Evolutionary conservation across 2,329 filamentous ascomycete species (phyloP).

Genomic region (Lithohypha guttulata): DNA sequence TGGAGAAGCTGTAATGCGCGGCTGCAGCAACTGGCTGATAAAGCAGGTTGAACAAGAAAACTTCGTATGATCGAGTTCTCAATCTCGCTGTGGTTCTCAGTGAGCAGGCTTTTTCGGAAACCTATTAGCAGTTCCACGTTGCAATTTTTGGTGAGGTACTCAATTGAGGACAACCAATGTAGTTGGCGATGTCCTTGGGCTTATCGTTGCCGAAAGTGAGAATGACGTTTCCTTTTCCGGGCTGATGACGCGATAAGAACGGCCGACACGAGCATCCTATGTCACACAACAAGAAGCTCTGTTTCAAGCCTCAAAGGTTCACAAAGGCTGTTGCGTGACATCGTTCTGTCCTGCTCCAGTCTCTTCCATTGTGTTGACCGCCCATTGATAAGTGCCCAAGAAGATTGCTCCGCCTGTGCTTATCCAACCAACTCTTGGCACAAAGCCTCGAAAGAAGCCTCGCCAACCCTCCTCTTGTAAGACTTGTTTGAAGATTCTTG

Average conservation of each 20-base stretch:
- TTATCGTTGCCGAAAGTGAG: too few relatives aligned
- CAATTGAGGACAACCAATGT: too few relatives aligned
- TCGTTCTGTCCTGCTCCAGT: background rate
- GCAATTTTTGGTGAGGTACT: too few relatives aligned
- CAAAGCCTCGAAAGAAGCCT: slow-evolving; percentile 44
- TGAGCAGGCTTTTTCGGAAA: too few relatives aligned
- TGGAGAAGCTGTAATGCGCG: too few relatives aligned
- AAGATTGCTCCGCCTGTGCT: slow-evolving; percentile 90
- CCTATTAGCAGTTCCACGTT: too few relatives aligned
- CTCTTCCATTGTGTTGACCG: slow-evolving; percentile 58
- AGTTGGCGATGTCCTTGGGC: background rate
- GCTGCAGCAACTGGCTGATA: too few relatives aligned
- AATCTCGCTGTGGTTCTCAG: too few relatives aligned
- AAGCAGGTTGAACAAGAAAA: too few relatives aligned
- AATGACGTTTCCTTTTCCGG: too few relatives aligned
- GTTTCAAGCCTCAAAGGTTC: too few relatives aligned
- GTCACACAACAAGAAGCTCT: background rate
- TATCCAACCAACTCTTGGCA: slow-evolving; percentile 86
- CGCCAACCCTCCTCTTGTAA: slow-evolving; percentile 38
- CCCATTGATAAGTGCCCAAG: slow-evolving; percentile 84
- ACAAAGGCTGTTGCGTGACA: background rate
- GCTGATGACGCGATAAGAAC: background rate
- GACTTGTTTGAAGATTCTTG: slow-evolving; percentile 52
- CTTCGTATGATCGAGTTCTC: too few relatives aligned
- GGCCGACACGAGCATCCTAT: background rate